Evolutionary conservation across 176 grass and related monocot species (phyloP), one percentile per base, ranked within the genome.

Genomic region (Chloris gayana): DNA sequence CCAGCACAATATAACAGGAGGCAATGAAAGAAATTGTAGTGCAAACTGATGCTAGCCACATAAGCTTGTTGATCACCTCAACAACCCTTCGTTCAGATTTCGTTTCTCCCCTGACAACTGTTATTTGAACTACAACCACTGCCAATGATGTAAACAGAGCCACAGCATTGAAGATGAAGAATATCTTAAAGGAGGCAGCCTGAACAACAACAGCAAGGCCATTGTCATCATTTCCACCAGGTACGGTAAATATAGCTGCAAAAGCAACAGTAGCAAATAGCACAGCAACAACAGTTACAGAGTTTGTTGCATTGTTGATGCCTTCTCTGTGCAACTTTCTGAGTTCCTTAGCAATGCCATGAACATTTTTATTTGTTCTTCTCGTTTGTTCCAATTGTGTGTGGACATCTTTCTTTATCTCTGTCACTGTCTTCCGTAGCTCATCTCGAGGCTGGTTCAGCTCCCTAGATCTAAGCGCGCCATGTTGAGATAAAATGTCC

Each of bases 351-450:
- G 95, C 92, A 69, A 98, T 98, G 13, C 95, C 95, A 79, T 98
- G 72, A 41, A 98, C 95, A 69, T 93, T 98, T 87, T 95, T 98
- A 63, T 98, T 98, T 57, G 95, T 98, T 83, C 89, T 98, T 78
- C 84, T 85, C 0, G 92, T 98, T 68, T 98, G 95, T 67, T 95
- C 95, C 24, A 98, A 82, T 61, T 98, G 95, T 61, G 90, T 95
- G 74, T 98, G 90, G n/a, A 98, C 86, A 86, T 98, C 84, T 75
- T 98, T 98, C 76, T 98, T 98, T 67, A 98, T 98, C 79, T 98
- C 88, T 61, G 92, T 95, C 31, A 98, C 95, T 7, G 95, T 98
- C 67, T 98, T 98, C 63, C 88, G 18, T 32, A 98, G 88, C 59
- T 98, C 95, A 79, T 95, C 95, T 72, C 92, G 86, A 64, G 95